Conservation (phyloP, 2,329 filamentous ascomycete species). For the Coleophoma cylindrospora region DNA sequence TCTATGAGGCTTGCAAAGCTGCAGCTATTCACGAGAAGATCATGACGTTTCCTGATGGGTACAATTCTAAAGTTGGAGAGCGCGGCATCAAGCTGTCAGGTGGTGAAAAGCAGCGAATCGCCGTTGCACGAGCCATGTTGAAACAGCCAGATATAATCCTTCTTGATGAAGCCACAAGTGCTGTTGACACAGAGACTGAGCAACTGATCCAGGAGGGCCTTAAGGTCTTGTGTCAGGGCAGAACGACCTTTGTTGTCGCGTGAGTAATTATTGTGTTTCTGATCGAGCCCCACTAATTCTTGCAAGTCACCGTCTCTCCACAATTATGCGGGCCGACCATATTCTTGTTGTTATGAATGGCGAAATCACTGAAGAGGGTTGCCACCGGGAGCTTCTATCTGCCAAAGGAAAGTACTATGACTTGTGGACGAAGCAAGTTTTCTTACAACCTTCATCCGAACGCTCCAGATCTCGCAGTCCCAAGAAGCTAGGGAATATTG, state of each 20-base stretch:
- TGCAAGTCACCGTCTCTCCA: conserved; percentile 41
- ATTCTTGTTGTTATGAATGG: conserved; percentile 50
- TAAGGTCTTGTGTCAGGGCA: conserved; percentile 38
- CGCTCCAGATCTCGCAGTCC: conserved; percentile 18
- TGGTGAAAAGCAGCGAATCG: conserved; percentile 80
- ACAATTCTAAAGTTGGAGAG: conserved; percentile 37
- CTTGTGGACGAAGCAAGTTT: conserved; percentile 45
- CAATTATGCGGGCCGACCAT: conserved; percentile 46
- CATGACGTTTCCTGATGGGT: conserved; percentile 49
- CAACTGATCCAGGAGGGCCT: conserved; percentile 72
- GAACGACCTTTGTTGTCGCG: conserved; percentile 41
- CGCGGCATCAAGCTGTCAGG: conserved; percentile 63
- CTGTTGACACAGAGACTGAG: conserved; percentile 91
- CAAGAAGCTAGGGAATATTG: conserved; percentile 17
- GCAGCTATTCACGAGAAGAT: conserved; percentile 57
- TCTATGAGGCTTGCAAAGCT: conserved; percentile 45
- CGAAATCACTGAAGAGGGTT: conserved; percentile 44
- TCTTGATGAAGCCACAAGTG: conserved; percentile 91
- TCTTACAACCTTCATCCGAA: conserved; percentile 18
- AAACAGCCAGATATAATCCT: conserved; percentile 91
- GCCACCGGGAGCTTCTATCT: conserved; percentile 41
- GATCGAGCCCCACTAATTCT: no score
- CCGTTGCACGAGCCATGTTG: conserved; percentile 85
- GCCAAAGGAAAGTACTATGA: conserved; percentile 43
- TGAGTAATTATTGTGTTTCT: conserved; percentile 9